These are phyloP conservation scores for Nicotiana benthamiana DNA, from an alignment of 257 asterid genomes.

Conservation along the genomic window DNA sequence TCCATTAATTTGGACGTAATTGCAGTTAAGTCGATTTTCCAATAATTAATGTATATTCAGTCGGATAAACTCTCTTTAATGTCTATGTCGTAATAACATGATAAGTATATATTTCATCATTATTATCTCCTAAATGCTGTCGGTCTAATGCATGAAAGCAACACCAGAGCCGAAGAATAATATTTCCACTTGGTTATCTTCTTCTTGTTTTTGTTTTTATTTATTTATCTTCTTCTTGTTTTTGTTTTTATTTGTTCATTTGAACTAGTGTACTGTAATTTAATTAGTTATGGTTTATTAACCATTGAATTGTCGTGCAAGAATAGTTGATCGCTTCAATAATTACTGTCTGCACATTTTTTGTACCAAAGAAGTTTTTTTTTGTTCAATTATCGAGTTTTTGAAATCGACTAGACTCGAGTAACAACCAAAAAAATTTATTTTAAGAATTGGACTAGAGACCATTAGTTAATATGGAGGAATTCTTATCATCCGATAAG, in stretches of 20 bases:
- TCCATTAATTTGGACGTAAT: background rate
- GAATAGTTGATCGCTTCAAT: background rate
- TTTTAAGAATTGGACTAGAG: too few relatives aligned
- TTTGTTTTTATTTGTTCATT: background rate
- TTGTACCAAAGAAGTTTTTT: too few relatives aligned
- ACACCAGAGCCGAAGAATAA: background rate
- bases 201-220: background rate
- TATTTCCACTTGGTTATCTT: background rate
- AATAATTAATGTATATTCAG: background rate
- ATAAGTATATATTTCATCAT: background rate
- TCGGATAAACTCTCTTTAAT: background rate
- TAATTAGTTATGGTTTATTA: too few relatives aligned
- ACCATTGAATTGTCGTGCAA: too few relatives aligned
- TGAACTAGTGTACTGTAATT: background rate
- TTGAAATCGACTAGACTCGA: background rate
- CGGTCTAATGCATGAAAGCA: background rate
- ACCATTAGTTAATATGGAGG: too few relatives aligned
- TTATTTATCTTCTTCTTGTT: background rate
- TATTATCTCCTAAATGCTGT: background rate
- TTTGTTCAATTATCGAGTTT: background rate
- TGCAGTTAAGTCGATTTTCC: background rate
- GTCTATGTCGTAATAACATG: background rate
- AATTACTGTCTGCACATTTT: background rate
- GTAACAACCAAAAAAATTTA: too few relatives aligned
- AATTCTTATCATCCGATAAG: too few relatives aligned